A percentile compares a stretch with the other conserved stretches of the same genome.
These are phyloP conservation scores for Botryotinia calthae DNA, from an alignment of 2,329 filamentous ascomycete species.

Conservation along the genomic window DNA sequence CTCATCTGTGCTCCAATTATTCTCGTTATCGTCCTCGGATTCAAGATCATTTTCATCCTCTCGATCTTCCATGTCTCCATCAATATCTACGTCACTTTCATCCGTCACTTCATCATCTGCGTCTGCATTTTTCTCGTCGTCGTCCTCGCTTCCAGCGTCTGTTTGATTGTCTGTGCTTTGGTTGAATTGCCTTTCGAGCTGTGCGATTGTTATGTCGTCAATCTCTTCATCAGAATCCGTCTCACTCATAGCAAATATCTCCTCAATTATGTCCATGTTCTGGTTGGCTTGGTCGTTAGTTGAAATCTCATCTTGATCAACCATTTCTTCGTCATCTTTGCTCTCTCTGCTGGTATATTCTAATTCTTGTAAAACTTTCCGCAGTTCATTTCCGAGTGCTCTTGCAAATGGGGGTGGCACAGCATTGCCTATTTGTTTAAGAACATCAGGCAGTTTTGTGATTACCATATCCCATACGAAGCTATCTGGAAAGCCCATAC, in stretches of 20 bases:
- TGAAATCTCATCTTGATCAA: too few species aligned
- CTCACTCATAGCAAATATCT: neutral
- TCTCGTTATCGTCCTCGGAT: neutral
- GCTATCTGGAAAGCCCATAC: conserved; percentile 25
- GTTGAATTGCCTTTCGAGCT: neutral
- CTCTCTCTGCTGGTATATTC: too few species aligned
- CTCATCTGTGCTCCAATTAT: neutral
- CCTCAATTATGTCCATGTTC: rapidly evolving
- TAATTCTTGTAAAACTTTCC: neutral
- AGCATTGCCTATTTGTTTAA: conserved; percentile 16
- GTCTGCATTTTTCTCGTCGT: neutral
- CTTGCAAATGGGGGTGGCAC: conserved; percentile 8
- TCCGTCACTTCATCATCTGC: too few species aligned
- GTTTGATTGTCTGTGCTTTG: neutral
- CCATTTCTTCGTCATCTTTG: neutral
- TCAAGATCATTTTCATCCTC: neutral
- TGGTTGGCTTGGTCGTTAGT: neutral
- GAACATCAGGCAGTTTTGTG: conserved; percentile 5
- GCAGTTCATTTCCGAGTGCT: conserved; percentile 5
- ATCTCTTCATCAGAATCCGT: neutral
- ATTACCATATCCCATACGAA: conserved; percentile 23
- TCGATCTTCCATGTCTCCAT: neutral
- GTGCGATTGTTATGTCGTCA: neutral
- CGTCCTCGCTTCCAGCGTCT: neutral
- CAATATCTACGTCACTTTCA: neutral